Conservation (phyloP, 306 rosid species). For the Carpinus viminea region DNA sequence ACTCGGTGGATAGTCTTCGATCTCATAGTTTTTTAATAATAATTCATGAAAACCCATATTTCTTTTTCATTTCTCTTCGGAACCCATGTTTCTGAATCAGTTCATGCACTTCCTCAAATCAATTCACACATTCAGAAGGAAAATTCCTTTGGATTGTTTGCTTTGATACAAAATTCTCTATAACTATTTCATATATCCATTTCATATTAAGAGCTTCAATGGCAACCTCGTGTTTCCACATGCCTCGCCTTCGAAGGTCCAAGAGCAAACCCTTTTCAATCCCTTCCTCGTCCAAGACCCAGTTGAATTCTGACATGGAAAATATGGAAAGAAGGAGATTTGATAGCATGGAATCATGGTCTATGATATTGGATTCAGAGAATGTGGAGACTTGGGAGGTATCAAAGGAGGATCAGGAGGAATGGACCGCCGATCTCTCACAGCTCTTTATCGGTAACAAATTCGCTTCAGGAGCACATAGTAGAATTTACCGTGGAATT, state of each 20-base stretch:
- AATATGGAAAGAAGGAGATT: conserved; percentile 85
- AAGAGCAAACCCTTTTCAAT: conserved; percentile 64
- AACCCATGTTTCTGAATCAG: conserved; percentile 76
- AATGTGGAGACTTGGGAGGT: conserved; percentile 97
- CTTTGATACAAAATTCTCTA: conserved; percentile 23
- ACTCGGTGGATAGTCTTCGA: conserved; percentile 31
- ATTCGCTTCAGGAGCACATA: conserved; percentile 94
- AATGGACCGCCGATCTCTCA: conserved; percentile 94
- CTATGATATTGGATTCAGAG: conserved; percentile 93
- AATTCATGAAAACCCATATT: conserved; percentile 41
- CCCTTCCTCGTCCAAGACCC: conserved; percentile 52
- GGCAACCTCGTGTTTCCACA: conserved; percentile 72
- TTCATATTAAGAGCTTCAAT: conserved; percentile 36
- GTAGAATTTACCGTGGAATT: conserved; percentile 92
- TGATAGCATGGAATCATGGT: conserved; percentile 98
- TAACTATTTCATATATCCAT: neutral
- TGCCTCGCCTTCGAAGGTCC: conserved; percentile 56
- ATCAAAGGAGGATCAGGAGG: conserved; percentile 82
- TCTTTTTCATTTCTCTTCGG: conserved; percentile 29
- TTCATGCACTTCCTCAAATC: conserved; percentile 82
- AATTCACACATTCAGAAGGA: conserved; percentile 80
- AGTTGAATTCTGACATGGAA: conserved; percentile 54
- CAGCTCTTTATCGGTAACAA: conserved; percentile 95
- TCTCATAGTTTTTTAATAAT: conserved; percentile 29
- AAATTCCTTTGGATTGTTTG: conserved; percentile 50